These are phyloP conservation scores for Boletus coccyginus DNA, from an alignment of 768 basidiomycete species.

Conservation along the genomic window DNA sequence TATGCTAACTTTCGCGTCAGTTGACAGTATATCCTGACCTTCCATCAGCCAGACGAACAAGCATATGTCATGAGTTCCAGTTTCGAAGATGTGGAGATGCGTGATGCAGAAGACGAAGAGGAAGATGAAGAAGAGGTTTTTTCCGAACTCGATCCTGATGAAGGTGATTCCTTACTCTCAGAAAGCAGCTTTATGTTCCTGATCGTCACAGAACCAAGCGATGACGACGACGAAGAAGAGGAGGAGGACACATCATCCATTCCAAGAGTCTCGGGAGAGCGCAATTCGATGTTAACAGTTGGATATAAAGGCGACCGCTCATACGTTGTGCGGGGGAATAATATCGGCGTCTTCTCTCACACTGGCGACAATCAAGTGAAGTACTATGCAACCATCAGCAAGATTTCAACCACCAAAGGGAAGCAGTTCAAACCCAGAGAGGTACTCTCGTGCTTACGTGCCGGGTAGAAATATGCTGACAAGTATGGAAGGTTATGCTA, in stretches of 20 bases:
- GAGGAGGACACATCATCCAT: constrained; percentile 37
- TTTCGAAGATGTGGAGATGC: constrained; percentile 88
- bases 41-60: constrained; percentile 73
- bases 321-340: constrained; percentile 88
- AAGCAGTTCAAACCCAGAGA: constrained; percentile 83
- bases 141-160: constrained; percentile 61
- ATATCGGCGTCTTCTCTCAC: constrained; percentile 88
- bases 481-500: constrained; percentile 74
- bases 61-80: constrained; percentile 74
- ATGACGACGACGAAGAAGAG: constrained; percentile 40
- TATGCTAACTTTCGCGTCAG: constrained; percentile 24
- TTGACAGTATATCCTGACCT: background rate
- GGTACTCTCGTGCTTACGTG: constrained; percentile 41
- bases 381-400: constrained; percentile 85
- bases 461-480: constrained; percentile 2
- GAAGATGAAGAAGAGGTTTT: constrained; percentile 78
- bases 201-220: constrained; percentile 44
- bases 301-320: constrained; percentile 96
- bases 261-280: constrained; percentile 50
- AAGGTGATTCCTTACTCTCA: constrained; percentile 41
- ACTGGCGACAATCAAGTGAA: constrained; percentile 68
- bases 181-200: background rate
- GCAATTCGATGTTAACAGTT: constrained; percentile 87
- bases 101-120: constrained; percentile 67
- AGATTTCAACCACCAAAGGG: constrained; percentile 75